Base-by-base conservation (phyloP, 2,329 filamentous ascomycete species). In the Ophiostoma sp. region DNA sequence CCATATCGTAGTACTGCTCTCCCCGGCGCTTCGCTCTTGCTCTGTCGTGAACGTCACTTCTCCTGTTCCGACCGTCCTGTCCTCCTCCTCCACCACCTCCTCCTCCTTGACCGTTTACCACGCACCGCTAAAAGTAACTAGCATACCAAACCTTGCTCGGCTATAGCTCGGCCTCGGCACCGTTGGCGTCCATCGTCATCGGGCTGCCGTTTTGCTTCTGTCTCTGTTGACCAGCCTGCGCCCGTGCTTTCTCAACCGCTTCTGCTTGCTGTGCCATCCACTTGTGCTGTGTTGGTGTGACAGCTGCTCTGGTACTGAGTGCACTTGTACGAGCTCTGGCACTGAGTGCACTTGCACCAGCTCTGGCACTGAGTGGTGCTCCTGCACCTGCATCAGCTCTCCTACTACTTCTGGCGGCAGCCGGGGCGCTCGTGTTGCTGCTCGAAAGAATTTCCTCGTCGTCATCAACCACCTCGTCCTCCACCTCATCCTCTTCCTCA, bases 121-220 rank as follows among this genome's bases (percentile, higher is more conserved):
- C 6, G 20, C 6, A 7, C 44, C 17, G 17, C 17, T 15, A 4
- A 57, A 4, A 57, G 52, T 17, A 10, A n/a, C 23, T 27, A 17
- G 41, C 13, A 44, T 17, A 15, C 41, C 17, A 48, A 8, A n/a
- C 20, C 17, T 3, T n/a, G 44, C 57, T 35, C 7, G 13, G 17
- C 74, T 75, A 83, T 68, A 87, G 82, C 78, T 86, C 85, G 44
- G 85, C 86, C 76, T 87, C 85, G 70, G 81, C 85, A 69, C 84
- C 85, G 72, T 87, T 86, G 62, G 62, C 35, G 17, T 86, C 86
- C 67, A 86, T 73, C 4, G 81, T 80, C 84, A 87, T 87, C 4
- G 85, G 84, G 74, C 85, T 87, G 52, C 84, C 85, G 73, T 85
- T 86, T 73, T 84, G 82, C 57, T 79, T 79, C 74, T 82, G 82